Percentiles rank a stretch among this genome's conserved stretches.
Evolutionary conservation across 148 eudicot genomes (phyloP).

Genomic region (Gaultheria prostrata): DNA sequence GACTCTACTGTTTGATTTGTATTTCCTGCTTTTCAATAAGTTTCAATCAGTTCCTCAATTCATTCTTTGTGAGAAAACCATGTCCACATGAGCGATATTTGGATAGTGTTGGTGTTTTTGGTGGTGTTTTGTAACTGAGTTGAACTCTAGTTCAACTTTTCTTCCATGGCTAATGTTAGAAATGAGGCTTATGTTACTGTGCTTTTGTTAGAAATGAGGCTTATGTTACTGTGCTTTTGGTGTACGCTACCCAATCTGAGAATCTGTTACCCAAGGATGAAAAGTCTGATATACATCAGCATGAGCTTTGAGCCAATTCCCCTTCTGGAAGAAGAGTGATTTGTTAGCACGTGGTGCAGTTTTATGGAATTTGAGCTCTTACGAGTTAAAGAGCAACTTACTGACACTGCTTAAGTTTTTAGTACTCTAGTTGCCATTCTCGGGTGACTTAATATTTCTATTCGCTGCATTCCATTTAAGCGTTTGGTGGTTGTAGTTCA

Average conservation of each 20-base stretch:
- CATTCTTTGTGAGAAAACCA: not conserved
- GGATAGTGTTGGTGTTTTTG: not conserved
- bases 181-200: not conserved
- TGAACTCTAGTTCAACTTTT: not conserved
- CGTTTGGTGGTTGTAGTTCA: not conserved
- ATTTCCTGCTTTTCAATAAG: not conserved
- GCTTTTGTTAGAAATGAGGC: too few species aligned
- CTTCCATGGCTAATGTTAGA: not conserved
- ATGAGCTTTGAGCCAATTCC: not conserved
- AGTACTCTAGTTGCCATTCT: not conserved
- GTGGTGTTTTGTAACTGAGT: not conserved
- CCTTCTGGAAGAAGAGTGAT: not conserved
- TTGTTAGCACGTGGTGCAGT: not conserved
- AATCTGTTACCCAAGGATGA: not conserved
- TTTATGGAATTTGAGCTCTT: not conserved
- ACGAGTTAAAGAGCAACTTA: not conserved
- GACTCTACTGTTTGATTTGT: slow-evolving; percentile 3
- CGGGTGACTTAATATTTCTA: not conserved
- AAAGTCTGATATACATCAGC: not conserved
- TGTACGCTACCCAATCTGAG: not conserved
- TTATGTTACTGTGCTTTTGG: not conserved
- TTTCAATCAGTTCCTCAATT: too few species aligned
- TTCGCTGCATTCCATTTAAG: not conserved
- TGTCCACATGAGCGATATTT: not conserved
- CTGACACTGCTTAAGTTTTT: not conserved